These are phyloP conservation scores for Penicillium occitanis DNA, from an alignment of 2,329 filamentous ascomycete genomes.

Conservation along the genomic window DNA sequence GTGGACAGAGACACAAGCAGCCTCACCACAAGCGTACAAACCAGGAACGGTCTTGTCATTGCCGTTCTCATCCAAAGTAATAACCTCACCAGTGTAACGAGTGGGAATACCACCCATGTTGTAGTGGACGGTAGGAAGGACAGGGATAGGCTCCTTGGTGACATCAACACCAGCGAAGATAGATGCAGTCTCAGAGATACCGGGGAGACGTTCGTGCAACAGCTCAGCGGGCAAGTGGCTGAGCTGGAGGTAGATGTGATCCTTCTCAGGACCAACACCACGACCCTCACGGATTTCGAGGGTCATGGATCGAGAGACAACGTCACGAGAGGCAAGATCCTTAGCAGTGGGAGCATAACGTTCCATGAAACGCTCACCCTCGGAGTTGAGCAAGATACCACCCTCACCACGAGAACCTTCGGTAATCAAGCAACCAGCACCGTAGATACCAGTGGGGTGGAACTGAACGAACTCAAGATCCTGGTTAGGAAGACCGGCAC, in stretches of 20 bases:
- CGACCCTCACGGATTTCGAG: slow-evolving; percentile 96
- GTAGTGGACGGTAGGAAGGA: slow-evolving; percentile 96
- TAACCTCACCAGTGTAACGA: slow-evolving; percentile 92
- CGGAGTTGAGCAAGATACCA: slow-evolving; percentile 94
- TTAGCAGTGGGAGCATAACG: slow-evolving; percentile 96
- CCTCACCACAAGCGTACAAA: slow-evolving; percentile 94
- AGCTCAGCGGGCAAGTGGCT: slow-evolving; percentile 91
- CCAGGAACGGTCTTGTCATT: slow-evolving; percentile 92
- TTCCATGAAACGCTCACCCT: slow-evolving; percentile 99
- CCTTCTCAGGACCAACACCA: slow-evolving; percentile 94
- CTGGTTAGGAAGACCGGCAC: slow-evolving; percentile 96
- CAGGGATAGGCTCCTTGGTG: slow-evolving; percentile 92
- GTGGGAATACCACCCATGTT: slow-evolving; percentile 99
- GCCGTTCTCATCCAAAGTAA: slow-evolving; percentile 81
- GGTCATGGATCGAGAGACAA: slow-evolving; percentile 97
- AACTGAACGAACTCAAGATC: slow-evolving; percentile 99
- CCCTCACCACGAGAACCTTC: slow-evolving; percentile 97
- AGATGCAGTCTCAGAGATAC: slow-evolving; percentile 96
- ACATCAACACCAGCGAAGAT: slow-evolving; percentile 98
- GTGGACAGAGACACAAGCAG: slow-evolving; percentile 95
- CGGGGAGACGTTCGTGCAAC: slow-evolving; percentile 91
- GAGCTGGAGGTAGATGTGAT: slow-evolving; percentile 97
- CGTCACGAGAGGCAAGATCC: slow-evolving; percentile 94
- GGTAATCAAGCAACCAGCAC: slow-evolving; percentile 95
- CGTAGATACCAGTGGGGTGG: slow-evolving; percentile 98